Base-by-base conservation (phyloP, 1,284 basidiomycete genomes). In the Vanrija humicola region DNA sequence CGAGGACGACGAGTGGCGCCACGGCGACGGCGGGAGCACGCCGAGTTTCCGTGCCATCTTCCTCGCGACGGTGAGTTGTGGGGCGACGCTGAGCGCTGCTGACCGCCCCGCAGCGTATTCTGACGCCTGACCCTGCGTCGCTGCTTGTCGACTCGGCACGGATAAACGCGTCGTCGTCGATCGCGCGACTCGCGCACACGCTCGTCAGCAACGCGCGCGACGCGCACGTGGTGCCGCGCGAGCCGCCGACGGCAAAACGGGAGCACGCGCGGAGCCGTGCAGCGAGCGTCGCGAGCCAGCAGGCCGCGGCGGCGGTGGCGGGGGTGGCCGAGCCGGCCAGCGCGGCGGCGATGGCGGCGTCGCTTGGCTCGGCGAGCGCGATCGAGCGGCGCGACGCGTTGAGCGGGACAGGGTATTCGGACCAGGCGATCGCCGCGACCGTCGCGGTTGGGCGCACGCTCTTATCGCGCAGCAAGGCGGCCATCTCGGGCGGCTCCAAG, bases 61-160 rank as follows among this genome's bases (percentile, higher is more conserved):
- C 38, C 62, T 73, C 1, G 74, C 75, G 6, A 77, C 75, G 5
- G 69, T 74, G 52, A 64, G 73, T 59, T 23, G 21, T 23, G 21
- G 18, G n/a, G 6, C 14, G 2, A 5, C 18, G 46, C 48, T 2
- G 28, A 28, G 25, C 8, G 46, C 21, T 23, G 34, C 40, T 62
- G 28, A 57, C 43, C 3, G 18, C 8, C 1, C 29, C 21, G 10
- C 28, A 72, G n/a, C 84, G 91, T 1, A 86, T 94, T 38, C 88
- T 94, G 84, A 89, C 88, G 0, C 81, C 85, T 3, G 89, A 90
- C 63, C 83, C 89, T 0, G 78, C 81, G 12, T 89, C 88, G 58
- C 84, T 93, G 51, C 81, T 93, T 3, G 78, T 82, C 1, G 85
- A 88, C 63, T 80, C 84, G 50, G 85, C 85, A 6, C 86, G 86